phyloP scores from a whole-genome alignment of 345 rosid genomes.

The Melaleuca quinquenervia region DNA sequence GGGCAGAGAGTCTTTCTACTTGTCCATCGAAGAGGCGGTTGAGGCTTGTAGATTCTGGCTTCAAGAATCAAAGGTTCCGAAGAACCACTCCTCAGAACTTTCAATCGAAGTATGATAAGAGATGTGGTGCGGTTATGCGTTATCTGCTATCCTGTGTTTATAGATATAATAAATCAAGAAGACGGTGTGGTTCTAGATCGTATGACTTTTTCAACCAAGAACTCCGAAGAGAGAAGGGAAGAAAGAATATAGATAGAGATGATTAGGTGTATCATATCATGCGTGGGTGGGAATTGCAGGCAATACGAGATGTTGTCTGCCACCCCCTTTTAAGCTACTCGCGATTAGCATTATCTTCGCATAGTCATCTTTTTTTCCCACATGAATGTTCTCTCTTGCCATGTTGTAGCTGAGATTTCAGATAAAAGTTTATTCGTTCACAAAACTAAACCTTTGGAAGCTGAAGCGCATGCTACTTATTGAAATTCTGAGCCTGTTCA shows the following conservation, averaged over 20 bases:
- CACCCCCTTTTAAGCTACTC: neutral
- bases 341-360: neutral
- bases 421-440: neutral
- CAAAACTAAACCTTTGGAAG: neutral
- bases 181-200: neutral
- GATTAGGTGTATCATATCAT: neutral
- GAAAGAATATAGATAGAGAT: neutral
- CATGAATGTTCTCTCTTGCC: neutral
- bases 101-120: neutral
- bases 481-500: neutral
- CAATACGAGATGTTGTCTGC: neutral
- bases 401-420: neutral
- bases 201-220: neutral
- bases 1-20: constrained; percentile 49
- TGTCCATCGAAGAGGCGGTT: constrained; percentile 60
- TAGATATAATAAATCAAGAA: neutral
- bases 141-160: neutral
- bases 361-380: neutral
- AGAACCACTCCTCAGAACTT: neutral
- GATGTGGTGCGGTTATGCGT: neutral
- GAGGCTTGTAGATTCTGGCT: constrained; percentile 35
- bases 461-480: neutral
- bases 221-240: neutral
- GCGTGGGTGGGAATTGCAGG: neutral
- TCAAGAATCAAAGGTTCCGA: neutral